phyloP scores from a whole-genome alignment of 2,329 filamentous ascomycete genomes.

The Cladosporium sp. region DNA sequence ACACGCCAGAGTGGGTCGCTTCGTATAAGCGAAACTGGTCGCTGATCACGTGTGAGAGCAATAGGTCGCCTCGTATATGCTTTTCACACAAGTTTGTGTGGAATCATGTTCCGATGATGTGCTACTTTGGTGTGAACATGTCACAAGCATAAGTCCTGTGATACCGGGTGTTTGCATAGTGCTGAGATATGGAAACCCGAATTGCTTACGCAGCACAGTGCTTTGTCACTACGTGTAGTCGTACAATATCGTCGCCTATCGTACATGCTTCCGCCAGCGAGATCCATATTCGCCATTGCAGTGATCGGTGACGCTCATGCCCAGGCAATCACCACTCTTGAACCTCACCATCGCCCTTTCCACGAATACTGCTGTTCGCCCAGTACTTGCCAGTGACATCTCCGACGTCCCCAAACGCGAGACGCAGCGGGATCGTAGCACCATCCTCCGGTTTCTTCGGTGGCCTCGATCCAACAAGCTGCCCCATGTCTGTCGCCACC shows the following conservation, averaged over 20 bases:
- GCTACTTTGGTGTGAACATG: background rate
- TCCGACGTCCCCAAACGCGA: conserved; percentile 39
- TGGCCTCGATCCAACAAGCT: conserved; percentile 31
- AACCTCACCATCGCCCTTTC: conserved; percentile 34
- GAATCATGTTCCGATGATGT: background rate
- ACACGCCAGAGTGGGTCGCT: background rate
- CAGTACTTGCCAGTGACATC: conserved; percentile 39
- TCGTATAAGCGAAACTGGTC: background rate
- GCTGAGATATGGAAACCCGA: background rate
- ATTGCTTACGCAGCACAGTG: background rate
- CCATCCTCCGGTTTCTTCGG: conserved; percentile 40
- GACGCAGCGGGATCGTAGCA: conserved; percentile 37
- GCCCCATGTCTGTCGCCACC: conserved; percentile 41
- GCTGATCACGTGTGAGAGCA: background rate
- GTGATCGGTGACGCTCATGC: background rate
- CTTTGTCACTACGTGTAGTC: background rate
- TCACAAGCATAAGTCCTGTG: background rate
- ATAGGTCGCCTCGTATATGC: background rate
- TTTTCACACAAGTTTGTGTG: background rate
- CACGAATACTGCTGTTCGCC: conserved; percentile 37
- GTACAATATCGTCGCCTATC: background rate
- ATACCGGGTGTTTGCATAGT: background rate
- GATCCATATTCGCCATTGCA: background rate
- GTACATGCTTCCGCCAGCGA: background rate
- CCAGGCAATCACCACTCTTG: conserved; percentile 31